Base-by-base conservation (phyloP, 192 early-diverging fungal genomes). In the Coemansia sp. region DNA sequence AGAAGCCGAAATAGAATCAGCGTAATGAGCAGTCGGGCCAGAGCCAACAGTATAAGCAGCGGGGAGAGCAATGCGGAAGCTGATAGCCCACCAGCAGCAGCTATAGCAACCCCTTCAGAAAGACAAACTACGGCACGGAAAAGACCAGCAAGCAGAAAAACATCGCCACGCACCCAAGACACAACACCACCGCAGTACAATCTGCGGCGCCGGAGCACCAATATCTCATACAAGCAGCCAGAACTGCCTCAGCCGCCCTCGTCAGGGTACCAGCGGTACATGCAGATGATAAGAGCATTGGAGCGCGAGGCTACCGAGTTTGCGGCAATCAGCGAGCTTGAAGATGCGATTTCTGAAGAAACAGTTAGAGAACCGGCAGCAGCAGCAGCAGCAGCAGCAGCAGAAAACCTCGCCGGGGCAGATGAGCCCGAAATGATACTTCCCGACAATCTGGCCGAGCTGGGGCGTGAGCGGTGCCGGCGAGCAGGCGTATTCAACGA, bases 341-440 rank as follows among this genome's bases (percentile, higher is more conserved):
- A 46, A 8, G 61, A 46, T 9, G 42, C 28, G 14, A 43, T 53
- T 20, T 19, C 48, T 9, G 13, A 50, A 13, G 14, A 18, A 18
- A 28, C 21, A 37, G n/a, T n/a, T n/a, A n/a, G n/a, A n/a, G 37
- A 20, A 15, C 14, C 6, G 14, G 46, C 5, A 38, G 59, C 23
- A n/a, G 28, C 12, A 16, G 59, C 26, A 15, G 20, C 9, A 15
- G 54, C 35, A 21, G 55, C 6, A 21, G 19, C 21, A 38, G 44
- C 40, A 15, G 13, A 35, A 12, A 19, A 23, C 15, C 48, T 41
- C 20, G 39, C 49, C 6, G 33, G 41, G 33, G 44, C 26, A 49
- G 63, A 65, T 21, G 63, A 53, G 11, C 13, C 39, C 20, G 63
- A 65, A 50, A 33, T 40, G 43, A 58, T 65, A 18, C 44, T 65